Base-by-base conservation (phyloP, 176 grass and related monocot genomes). In the Aegilops speltoides region DNA sequence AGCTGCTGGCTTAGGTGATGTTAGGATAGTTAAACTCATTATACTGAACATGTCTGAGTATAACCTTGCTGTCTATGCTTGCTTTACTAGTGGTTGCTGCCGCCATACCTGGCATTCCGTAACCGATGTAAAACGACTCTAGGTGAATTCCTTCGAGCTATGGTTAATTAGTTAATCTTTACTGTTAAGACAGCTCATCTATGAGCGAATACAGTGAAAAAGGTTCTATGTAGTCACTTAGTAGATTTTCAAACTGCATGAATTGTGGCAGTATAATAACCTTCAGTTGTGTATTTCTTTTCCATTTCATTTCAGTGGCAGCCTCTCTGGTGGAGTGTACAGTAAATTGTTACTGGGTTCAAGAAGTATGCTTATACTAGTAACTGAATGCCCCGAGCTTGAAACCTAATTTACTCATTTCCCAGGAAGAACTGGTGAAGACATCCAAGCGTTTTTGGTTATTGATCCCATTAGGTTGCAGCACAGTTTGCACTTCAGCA, bases 261-360 rank as follows among this genome's bases (percentile, higher is more conserved):
- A 78, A 46, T 29, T 54, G 16, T 77, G 68, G 12, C 45, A 68
- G 52, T 48, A 60, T 45, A 63, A 64, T 31, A 71, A 10, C 0
- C 4, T 64, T 82, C 8, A 71, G 60, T 7, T 31, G 1, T 63
- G 37, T 3, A 14, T 50, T 86, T n/a, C 8, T 61, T 61, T 61
- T 78, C 61, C n/a, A 0, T 68, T 86, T 22, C 41, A 77, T 82
- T 23, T 61, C 22, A 22, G 19, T 56, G 83, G 73, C 88, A 86
- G 88, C 25, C 15, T 40, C 43, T 85, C 61, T 22, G 20, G 62
- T 57, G 4, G 10, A 40, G 12, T 7, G 7, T 60, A 5, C 59
- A 22, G 64, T 82, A 40, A 36, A 54, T 20, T 78, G 29, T 40
- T 64, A 70, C 4, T 61, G 24, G 20, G 19, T 3, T 62, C 79